Evolutionary conservation across 805 yeast species (phyloP).

Genomic region (Debaryomyces maramus): DNA sequence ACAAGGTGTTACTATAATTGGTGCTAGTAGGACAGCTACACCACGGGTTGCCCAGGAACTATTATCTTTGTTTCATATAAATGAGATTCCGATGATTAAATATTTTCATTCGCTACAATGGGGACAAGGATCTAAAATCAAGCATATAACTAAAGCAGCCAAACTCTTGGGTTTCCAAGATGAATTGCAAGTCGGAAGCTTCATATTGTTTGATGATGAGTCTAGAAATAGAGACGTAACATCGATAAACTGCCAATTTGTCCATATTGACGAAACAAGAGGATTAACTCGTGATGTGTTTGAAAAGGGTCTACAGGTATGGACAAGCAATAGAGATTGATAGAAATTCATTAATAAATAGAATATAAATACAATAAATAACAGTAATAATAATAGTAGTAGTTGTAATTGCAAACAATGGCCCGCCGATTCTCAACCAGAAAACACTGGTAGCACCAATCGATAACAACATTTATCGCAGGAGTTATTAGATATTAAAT

Average conservation of each 20-base stretch:
- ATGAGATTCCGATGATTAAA: slow-evolving; percentile 50
- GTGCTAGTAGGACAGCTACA: slow-evolving; percentile 79
- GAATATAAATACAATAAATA: no score
- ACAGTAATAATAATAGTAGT: no score
- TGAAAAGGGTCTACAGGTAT: slow-evolving; percentile 40
- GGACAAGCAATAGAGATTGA: slow-evolving; percentile 21
- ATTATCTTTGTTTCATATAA: slow-evolving; percentile 52
- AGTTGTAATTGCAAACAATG: no score
- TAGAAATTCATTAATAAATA: neutral
- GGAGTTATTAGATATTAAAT: neutral
- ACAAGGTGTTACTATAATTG: slow-evolving; percentile 52
- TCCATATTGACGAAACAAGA: slow-evolving; percentile 55
- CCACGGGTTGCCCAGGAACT: slow-evolving; percentile 75
- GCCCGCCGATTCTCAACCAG: no score
- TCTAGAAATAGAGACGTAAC: slow-evolving; percentile 74
- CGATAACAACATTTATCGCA: no score
- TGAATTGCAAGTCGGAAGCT: slow-evolving; percentile 44
- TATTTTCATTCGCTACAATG: slow-evolving; percentile 63
- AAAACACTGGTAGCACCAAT: no score
- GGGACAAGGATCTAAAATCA: slow-evolving; percentile 64
- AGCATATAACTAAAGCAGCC: slow-evolving; percentile 54
- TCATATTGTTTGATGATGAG: slow-evolving; percentile 76
- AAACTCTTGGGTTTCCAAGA: slow-evolving; percentile 45
- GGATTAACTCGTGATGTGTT: slow-evolving; percentile 62
- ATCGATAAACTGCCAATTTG: slow-evolving; percentile 66